A percentile compares a stretch with the other conserved stretches of the same genome.
phyloP scores from a whole-genome alignment of 371 early-diverging fungal species.

The Rhizomucor pusillus region DNA sequence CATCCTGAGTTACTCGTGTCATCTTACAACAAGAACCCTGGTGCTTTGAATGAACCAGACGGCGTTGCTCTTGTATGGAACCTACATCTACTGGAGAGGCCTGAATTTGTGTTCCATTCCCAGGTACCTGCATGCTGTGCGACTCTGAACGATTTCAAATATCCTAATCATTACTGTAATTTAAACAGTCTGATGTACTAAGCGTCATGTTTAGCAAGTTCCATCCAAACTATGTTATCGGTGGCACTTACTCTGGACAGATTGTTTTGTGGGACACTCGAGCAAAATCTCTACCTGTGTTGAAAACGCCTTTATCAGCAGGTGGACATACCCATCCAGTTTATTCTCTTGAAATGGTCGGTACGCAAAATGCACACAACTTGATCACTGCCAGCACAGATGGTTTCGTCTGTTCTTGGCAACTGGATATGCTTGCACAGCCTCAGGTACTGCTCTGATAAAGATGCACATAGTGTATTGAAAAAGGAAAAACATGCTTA shows the following conservation, averaged over 20 bases:
- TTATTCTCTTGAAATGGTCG: slow-evolving; percentile 84
- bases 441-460: slow-evolving; percentile 67
- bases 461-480: not conserved
- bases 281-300: slow-evolving; percentile 79
- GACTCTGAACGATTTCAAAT: not conserved
- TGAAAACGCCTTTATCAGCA: slow-evolving; percentile 85
- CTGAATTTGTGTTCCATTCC: slow-evolving; percentile 93
- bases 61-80: slow-evolving; percentile 96
- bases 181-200: slow-evolving; percentile 86
- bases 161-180: not conserved
- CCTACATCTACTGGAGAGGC: slow-evolving; percentile 79
- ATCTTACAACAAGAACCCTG: slow-evolving; percentile 86
- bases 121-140: slow-evolving; percentile 38
- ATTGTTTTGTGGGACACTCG: slow-evolving; percentile 96
- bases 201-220: slow-evolving; percentile 87
- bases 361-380: slow-evolving; percentile 93
- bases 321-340: slow-evolving; percentile 97
- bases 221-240: slow-evolving; percentile 88
- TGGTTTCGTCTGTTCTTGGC: slow-evolving; percentile 95
- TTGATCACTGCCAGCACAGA: slow-evolving; percentile 91
- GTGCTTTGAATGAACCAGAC: slow-evolving; percentile 88
- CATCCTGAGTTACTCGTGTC: slow-evolving; percentile 86
- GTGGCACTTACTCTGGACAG: slow-evolving; percentile 97
- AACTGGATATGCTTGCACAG: slow-evolving; percentile 93
- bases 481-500: not conserved